Evolutionary conservation across 352 stramenopile genomes (phyloP), one percentile per base, ranked within the genome.

Genomic region (Peronospora destructor): DNA sequence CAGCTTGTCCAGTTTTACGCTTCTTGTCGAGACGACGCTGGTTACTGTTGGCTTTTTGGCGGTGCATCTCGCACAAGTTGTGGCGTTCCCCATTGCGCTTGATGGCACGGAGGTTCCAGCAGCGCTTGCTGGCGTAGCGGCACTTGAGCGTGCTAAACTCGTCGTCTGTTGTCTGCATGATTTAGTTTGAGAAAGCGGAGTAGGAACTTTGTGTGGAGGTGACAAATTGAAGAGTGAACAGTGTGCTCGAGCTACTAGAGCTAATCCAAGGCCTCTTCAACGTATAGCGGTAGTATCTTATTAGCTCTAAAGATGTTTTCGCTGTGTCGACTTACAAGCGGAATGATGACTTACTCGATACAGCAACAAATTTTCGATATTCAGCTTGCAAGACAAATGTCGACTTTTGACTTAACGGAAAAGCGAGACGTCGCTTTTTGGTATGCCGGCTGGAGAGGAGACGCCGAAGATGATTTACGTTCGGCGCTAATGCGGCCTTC

Each of bases 61-160:
- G 77, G 59, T 93, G 82, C 63, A 86, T 77, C 55, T 93, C 80
- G 59, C 82, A 93, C 56, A 93, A 66, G 35, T 85, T 88, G 67
- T 93, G 82, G 35, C 80, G 68, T 42, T 87, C 78, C 17, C 82
- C 82, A 50, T 93, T 88, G 59, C 77, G 77, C 52, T 93, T 93
- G 42, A 83, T 71, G 41, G 78, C 82, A 34, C 82, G 82, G 34
- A 73, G 51, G 56, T 90, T 89, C 56, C 71, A 85, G 70, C 82
- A 93, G 33, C 79, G 77, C 49, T 87, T 90, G 66, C 76, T 92
- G 37, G 74, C 76, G 59, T 92, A 92, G 21, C 79, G 70, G 60
- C 82, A 92, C 40, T 85, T 76, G 35, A 81, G 67, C 10, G 61
- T 49, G 46, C 49, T 64, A 37, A 69, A 61, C 29, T 74, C 65